Percentiles rank a stretch among this genome's conserved stretches.
These are phyloP conservation scores for Beauveria sp. DNA, from an alignment of 2,329 filamentous ascomycete genomes.

Conservation along the genomic window DNA sequence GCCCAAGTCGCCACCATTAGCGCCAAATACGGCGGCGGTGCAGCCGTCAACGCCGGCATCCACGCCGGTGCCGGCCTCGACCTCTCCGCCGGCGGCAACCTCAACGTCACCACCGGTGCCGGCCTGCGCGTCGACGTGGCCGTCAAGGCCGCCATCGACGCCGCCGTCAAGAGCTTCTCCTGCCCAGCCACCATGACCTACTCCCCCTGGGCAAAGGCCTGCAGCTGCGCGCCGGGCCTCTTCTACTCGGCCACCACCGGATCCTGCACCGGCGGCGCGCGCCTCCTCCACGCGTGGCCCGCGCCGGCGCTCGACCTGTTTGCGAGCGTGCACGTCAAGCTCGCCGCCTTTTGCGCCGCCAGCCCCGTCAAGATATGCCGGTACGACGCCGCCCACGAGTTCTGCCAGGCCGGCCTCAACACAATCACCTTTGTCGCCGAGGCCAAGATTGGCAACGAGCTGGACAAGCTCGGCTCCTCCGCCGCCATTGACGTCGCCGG, in stretches of 20 bases:
- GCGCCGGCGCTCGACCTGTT: conserved; percentile 21
- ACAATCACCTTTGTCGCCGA: conserved; percentile 27
- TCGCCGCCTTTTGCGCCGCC: conserved; percentile 26
- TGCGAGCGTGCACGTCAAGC: conserved; percentile 19
- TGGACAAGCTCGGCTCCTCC: conserved; percentile 16
- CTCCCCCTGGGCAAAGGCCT: conserved; percentile 31
- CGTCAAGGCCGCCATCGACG: conserved; percentile 16
- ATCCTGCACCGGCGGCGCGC: conserved; percentile 23
- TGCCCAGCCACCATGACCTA: conserved; percentile 29
- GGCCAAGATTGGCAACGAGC: conserved; percentile 20
- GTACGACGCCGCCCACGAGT: conserved; percentile 26
- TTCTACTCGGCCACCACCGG: conserved; percentile 26
- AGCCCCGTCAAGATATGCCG: conserved; percentile 27
- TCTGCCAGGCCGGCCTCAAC: conserved; percentile 27
- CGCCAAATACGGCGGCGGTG: no score
- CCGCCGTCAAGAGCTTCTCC: conserved; percentile 17
- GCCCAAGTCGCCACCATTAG: neutral
- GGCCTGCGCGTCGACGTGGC: conserved; percentile 16
- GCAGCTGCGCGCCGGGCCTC: conserved; percentile 35
- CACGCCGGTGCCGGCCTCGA: conserved; percentile 15
- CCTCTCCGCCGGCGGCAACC: conserved; percentile 21
- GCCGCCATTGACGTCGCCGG: conserved; percentile 17
- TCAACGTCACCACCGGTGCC: neutral
- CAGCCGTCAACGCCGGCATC: neutral
- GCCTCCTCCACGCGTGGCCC: conserved; percentile 26